phyloP scores from a whole-genome alignment of 2,329 filamentous ascomycete genomes.

The Curvularia eragrostidis region DNA sequence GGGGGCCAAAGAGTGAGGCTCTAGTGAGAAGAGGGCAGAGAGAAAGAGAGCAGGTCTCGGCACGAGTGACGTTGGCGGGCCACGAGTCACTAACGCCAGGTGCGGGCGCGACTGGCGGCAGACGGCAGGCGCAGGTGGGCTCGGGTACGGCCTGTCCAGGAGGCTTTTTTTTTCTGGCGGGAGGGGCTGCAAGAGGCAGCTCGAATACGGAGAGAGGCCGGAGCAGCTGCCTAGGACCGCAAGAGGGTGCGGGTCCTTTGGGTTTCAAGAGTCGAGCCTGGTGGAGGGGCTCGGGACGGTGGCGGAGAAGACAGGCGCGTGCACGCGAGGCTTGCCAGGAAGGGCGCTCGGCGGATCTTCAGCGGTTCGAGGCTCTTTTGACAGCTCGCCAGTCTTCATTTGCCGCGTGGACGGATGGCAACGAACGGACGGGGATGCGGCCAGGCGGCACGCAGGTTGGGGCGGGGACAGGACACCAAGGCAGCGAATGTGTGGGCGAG shows the following conservation, averaged over 20 bases:
- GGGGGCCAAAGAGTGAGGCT: constrained; percentile 3
- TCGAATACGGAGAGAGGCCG: constrained; percentile 10
- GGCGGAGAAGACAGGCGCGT: constrained; percentile 37
- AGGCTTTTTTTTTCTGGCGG: constrained; percentile 1
- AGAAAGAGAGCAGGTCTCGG: constrained; percentile 16
- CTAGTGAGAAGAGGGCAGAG: constrained; percentile 6
- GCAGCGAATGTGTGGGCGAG: constrained; percentile 13
- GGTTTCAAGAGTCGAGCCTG: constrained; percentile 34
- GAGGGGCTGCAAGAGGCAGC: constrained; percentile 8
- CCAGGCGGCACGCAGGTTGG: constrained; percentile 6
- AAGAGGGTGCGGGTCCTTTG: constrained; percentile 25
- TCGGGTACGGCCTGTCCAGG: constrained; percentile 17
- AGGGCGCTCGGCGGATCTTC: constrained; percentile 28
- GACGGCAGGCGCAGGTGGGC: constrained; percentile 26
- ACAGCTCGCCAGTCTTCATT: constrained; percentile 16
- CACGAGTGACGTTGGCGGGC: constrained; percentile 40
- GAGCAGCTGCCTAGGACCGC: constrained; percentile 7
- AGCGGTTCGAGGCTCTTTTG: constrained; percentile 20
- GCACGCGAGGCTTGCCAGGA: constrained; percentile 42
- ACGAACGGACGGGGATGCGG: constrained; percentile 5
- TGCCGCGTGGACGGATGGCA: constrained; percentile 12
- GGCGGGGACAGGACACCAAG: neutral
- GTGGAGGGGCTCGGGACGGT: constrained; percentile 33
- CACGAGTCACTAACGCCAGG: constrained; percentile 33
- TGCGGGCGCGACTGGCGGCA: constrained; percentile 25